Evolutionary conservation across 2,329 filamentous ascomycete genomes (phyloP).

Genomic region (Didymella glomerata): DNA sequence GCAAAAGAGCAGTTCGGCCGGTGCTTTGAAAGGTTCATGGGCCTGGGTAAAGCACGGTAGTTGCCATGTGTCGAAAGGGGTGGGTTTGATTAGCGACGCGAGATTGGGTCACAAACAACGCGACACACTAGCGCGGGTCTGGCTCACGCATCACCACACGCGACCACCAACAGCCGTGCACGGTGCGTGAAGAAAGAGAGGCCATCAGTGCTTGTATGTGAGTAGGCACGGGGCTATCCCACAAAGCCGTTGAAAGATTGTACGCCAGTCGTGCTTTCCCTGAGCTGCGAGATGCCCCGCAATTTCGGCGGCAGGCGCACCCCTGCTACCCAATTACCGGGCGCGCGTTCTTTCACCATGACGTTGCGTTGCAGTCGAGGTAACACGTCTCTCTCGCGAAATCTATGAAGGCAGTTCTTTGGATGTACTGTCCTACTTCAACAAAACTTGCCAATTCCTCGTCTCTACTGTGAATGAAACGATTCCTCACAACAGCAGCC

Average conservation of each 20-base stretch:
- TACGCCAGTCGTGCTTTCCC: slow-evolving; percentile 10
- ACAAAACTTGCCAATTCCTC: not conserved
- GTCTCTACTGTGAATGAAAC: slow-evolving; percentile 26
- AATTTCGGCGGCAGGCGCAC: slow-evolving; percentile 6
- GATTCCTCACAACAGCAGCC: slow-evolving; percentile 39
- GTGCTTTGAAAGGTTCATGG: slow-evolving; percentile 25
- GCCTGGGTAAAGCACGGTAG: slow-evolving; percentile 35
- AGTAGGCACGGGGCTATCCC: not conserved
- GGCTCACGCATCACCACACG: slow-evolving; percentile 17
- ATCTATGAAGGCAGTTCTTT: not conserved
- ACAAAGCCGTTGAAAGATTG: not conserved
- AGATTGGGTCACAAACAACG: slow-evolving; percentile 37
- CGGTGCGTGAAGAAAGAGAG: slow-evolving; percentile 1
- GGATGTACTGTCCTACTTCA: not conserved
- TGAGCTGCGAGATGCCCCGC: slow-evolving; percentile 9
- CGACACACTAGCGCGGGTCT: slow-evolving; percentile 35
- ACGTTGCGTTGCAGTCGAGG: slow-evolving; percentile 22
- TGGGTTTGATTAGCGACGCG: slow-evolving; percentile 40
- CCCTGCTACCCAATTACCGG: slow-evolving; percentile 18
- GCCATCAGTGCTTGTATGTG: not conserved
- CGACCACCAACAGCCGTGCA: slow-evolving; percentile 9
- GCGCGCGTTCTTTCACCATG: slow-evolving; percentile 18
- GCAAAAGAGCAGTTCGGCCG: slow-evolving; percentile 22
- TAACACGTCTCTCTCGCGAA: not conserved
- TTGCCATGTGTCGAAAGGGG: slow-evolving; percentile 38